These are phyloP conservation scores for Leccinum fallax DNA, from an alignment of 1,284 basidiomycete species.

Conservation along the genomic window DNA sequence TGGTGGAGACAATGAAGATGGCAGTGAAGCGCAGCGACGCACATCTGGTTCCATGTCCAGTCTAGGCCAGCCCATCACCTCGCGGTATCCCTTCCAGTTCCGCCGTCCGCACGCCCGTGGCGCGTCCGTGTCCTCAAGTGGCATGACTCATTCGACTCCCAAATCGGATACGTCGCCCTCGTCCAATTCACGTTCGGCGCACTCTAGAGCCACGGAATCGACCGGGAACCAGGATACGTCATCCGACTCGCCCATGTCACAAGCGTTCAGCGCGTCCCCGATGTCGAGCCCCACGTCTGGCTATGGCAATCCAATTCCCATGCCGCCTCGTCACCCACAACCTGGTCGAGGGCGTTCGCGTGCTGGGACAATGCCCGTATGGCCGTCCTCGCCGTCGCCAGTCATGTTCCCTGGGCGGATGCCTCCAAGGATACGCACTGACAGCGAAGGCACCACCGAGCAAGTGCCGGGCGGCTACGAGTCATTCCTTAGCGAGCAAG, in stretches of 20 bases:
- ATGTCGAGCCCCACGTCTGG: slow-evolving; percentile 41
- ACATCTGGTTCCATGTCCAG: slow-evolving; percentile 81
- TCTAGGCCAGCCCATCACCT: slow-evolving; percentile 72
- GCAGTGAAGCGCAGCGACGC: slow-evolving; percentile 52
- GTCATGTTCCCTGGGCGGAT: slow-evolving; percentile 43
- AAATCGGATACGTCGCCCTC: slow-evolving; percentile 39
- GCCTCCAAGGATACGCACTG: slow-evolving; percentile 44
- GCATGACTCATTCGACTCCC: slow-evolving; percentile 38
- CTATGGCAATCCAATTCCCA: slow-evolving; percentile 56
- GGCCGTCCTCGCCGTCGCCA: slow-evolving; percentile 48
- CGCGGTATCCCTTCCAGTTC: slow-evolving; percentile 72
- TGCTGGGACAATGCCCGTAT: slow-evolving; percentile 52
- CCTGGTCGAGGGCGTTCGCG: slow-evolving; percentile 46
- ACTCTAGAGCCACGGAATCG: slow-evolving; percentile 51
- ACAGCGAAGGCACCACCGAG: slow-evolving; percentile 43
- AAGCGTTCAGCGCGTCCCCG: slow-evolving; percentile 31
- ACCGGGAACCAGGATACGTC: slow-evolving; percentile 57
- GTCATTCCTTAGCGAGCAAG: slow-evolving; percentile 38
- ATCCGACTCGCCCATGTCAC: slow-evolving; percentile 50
- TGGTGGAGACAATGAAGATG: slow-evolving; percentile 41
- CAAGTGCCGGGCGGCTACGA: slow-evolving; percentile 33
- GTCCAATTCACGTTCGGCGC: slow-evolving; percentile 45
- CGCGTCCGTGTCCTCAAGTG: slow-evolving; percentile 44
- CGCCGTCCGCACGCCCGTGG: slow-evolving; percentile 52
- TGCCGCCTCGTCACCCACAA: slow-evolving; percentile 71